A percentile compares a stretch with the other conserved stretches of the same genome.
These are phyloP conservation scores for Alternaria incomplexa DNA, from an alignment of 2,329 filamentous ascomycete species.

Conservation along the genomic window DNA sequence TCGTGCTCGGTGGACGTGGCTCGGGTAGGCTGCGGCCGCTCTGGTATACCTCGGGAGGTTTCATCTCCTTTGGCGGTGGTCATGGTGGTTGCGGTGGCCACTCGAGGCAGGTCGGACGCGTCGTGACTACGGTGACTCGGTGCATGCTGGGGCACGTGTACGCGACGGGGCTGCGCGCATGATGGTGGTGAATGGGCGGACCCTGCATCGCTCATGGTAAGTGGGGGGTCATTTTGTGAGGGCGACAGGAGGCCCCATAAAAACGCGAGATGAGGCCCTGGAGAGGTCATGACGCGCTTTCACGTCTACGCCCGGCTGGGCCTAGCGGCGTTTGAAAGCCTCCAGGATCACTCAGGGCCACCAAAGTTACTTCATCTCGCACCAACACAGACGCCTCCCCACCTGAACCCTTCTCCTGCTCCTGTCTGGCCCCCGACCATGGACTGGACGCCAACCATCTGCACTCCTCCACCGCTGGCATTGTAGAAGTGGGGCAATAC, in stretches of 20 bases:
- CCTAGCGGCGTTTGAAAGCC: constrained; percentile 13
- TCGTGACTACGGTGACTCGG: constrained; percentile 8
- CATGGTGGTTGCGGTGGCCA: constrained; percentile 20
- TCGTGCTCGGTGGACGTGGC: constrained; percentile 53
- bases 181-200: constrained; percentile 18
- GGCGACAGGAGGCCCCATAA: constrained; percentile 9
- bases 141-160: constrained; percentile 17
- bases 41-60: neutral
- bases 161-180: constrained; percentile 12
- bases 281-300: constrained; percentile 28
- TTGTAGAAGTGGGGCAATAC: constrained; percentile 19
- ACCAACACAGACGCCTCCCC: constrained; percentile 18
- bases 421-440: constrained; percentile 24
- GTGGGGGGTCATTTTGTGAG: constrained; percentile 23
- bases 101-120: constrained; percentile 14
- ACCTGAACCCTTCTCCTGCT: constrained; percentile 18
- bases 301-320: constrained; percentile 17
- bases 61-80: constrained; percentile 4
- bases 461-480: constrained; percentile 12
- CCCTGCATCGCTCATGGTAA: constrained; percentile 32
- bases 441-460: constrained; percentile 15
- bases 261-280: constrained; percentile 17
- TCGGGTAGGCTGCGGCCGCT: constrained; percentile 24
- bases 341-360: constrained; percentile 22
- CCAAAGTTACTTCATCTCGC: constrained; percentile 19